Evolutionary conservation across 257 asterid genomes (phyloP), one percentile per base, ranked within the genome.

Genomic region (Solanum phureja): DNA sequence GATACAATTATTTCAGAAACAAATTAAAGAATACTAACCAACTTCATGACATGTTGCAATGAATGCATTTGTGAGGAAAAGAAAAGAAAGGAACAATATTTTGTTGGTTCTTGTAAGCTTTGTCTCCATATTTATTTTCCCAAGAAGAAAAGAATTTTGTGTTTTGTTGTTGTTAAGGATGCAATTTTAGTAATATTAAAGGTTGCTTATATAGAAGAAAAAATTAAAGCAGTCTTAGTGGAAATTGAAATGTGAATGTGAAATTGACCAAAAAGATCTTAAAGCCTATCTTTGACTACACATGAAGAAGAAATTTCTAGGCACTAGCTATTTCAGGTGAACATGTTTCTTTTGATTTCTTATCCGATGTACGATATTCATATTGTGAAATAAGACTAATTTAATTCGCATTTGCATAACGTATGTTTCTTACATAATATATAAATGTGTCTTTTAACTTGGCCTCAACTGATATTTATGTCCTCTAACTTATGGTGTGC

Each of bases 41-140:
- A 93, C 92, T 93, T 94, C 94, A 46, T 94, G 92, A 62, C 93
- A 93, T 87, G 34, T 85, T 35, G 90, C 46, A n/a, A 85, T 68
- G 44, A 79, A 85, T 86, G 93, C 88, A 31, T 71, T 44, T 38
- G 90, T 86, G 81, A 87, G 42, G 31, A 90, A 60, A 27, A 90
- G 27, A n/a, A 94, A 86, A 66, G 89, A 88, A 88, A 90, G 60
- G 71, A 86, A 83, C 19, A 64, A 62, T 52, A 64, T 35, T 85
- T 19, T 81, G 68, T 81, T 68, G 33, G 34, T 75, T 85, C 49
- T 85, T 86, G 83, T 23, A 88, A 8, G 24, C 74, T 10, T 56
- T 60, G 35, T 64, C 86, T 76, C 88, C 90, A 87, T 89, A 6
- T 23, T 40, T 56, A 18, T 18, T 86, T 64, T 18, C 60, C 86